Base-by-base conservation (phyloP, 2,329 filamentous ascomycete genomes). In the Alternaria solani region DNA sequence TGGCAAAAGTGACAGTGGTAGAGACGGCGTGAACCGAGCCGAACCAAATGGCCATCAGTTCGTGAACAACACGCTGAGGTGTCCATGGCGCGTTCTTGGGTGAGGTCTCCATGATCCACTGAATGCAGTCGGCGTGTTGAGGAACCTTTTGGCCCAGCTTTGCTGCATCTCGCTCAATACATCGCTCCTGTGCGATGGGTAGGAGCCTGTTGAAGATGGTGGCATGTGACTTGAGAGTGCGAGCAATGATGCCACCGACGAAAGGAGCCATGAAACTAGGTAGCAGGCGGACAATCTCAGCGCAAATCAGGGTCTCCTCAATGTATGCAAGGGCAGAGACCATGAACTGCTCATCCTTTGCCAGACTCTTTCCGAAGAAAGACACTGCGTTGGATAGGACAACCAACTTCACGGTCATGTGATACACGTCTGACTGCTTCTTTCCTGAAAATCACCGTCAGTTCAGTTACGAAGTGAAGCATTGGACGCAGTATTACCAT, bases 1-100 rank as follows among this genome's bases (percentile, higher is more conserved):
- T 67, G 1, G 65, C 62, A 47, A 69, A 68, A 7, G 58, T 61
- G 2, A 63, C 48, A 2, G 57, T 67, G 47, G 68, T 72, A 0
- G 74, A 63, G 1, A 73, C 20, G 2, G 55, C 59, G 30, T 78
- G 75, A 1, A 78, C 70, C 0, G 75, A 75, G 1, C 76, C 75
- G 43, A 76, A 78, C 76, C 75, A 78, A 2, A 78, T 70, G 2
- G 73, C 76, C 61, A 78, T 76, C 2, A 78, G 30, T 23, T 78
- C 75, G 38, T 72, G 62, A 0, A 74, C 65, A 1, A 77, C 57
- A 0, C 73, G 68, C 20, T 65, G 41, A 0, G 68, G 53, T 2
- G 74, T 62, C 73, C 75, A 76, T 0, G 69, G 67, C 2, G 65
- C 66, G n/a, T 59, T 57, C 47, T 49, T 62, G 1, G 75, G 74